Base-by-base conservation (phyloP, 352 stramenopile genomes). In the Saprolegnia parasitica region DNA sequence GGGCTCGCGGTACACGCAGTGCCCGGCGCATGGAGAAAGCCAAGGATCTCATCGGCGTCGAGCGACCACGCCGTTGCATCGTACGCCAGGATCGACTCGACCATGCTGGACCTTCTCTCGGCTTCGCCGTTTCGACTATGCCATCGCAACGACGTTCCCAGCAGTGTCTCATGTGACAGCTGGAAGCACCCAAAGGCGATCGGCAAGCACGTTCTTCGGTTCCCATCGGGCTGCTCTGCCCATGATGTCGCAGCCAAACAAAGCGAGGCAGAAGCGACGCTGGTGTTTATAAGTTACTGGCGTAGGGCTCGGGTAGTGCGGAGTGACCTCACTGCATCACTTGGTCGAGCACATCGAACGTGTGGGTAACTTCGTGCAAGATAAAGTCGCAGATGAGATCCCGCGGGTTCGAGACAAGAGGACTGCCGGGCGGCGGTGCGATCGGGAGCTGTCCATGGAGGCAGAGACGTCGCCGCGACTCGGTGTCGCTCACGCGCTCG, bases 371-470 rank as follows among this genome's bases (percentile, higher is more conserved):
- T n/a, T 60, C 52, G 35, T 60, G 52, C 52, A 60, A 24, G n/a
- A 60, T 60, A 24, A 42, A 60, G 20, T 60, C 52, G 35, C 52
- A 60, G 35, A 60, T 60, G 13, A 40, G 20, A 3, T 60, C 11
- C 20, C 20, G 24, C 16, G 52, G 35, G 16, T 40, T 60, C 13
- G 52, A 16, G 4, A 60, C 35, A 8, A 60, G 35, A 3, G 52
- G 52, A 60, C 52, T 60, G 11, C 52, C 52, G 3, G 52, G 52
- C 11, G 52, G 52, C 35, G 52, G 52, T 8, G 52, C 52, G 24
- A 60, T 60, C 24, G 52, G 52, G 4, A 60, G 35, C 9, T 60
- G 13, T 2, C 52, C 52, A 9, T n/a, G 11, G 52, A 60, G 9
- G 24, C n/a, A 40, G 11, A 60, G 52, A 4, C 52, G 24, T 24